Evolutionary conservation across 2,329 filamentous ascomycete genomes (phyloP).

Genomic region (Fonsecaea nubica): DNA sequence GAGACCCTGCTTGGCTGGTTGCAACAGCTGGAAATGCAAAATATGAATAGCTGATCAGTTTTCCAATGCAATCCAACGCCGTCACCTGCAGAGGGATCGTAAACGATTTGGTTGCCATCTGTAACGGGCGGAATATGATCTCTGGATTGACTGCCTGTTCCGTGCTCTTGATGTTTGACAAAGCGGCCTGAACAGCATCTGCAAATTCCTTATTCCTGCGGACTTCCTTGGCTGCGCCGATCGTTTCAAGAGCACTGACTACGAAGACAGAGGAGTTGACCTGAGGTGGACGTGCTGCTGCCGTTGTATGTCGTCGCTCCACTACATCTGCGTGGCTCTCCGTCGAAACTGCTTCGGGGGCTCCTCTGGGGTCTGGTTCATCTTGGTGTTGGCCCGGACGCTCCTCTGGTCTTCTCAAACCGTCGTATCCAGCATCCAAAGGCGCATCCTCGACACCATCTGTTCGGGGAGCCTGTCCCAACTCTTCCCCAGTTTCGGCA

Average conservation of each 20-base stretch:
- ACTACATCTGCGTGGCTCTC: slow-evolving; percentile 52
- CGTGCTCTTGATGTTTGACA: slow-evolving; percentile 83
- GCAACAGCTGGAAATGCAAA: slow-evolving; percentile 74
- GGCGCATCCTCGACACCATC: slow-evolving; percentile 4
- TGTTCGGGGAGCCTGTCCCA: slow-evolving; percentile 8
- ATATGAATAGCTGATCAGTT: slow-evolving; percentile 98
- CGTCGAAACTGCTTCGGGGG: neutral
- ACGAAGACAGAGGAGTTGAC: slow-evolving; percentile 97
- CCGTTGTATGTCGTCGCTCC: slow-evolving; percentile 64
- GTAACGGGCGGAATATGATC: slow-evolving; percentile 86
- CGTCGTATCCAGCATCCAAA: slow-evolving; percentile 7
- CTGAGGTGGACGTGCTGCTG: slow-evolving; percentile 63
- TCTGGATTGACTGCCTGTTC: slow-evolving; percentile 87
- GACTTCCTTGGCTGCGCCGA: slow-evolving; percentile 89
- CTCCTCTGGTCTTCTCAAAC: slow-evolving; percentile 22
- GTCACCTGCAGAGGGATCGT: slow-evolving; percentile 86
- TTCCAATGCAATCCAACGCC: slow-evolving; percentile 96
- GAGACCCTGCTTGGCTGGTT: slow-evolving; percentile 53
- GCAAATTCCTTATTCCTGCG: slow-evolving; percentile 82
- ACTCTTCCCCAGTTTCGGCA: slow-evolving; percentile 32
- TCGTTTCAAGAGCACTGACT: slow-evolving; percentile 88
- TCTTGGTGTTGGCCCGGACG: slow-evolving; percentile 37
- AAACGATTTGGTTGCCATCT: slow-evolving; percentile 84
- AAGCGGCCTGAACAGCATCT: slow-evolving; percentile 79
- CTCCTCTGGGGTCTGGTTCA: slow-evolving; percentile 33